Evolutionary conservation across 768 basidiomycete genomes (phyloP), one percentile per base, ranked within the genome.

Genomic region (Atractiella rhizophila): DNA sequence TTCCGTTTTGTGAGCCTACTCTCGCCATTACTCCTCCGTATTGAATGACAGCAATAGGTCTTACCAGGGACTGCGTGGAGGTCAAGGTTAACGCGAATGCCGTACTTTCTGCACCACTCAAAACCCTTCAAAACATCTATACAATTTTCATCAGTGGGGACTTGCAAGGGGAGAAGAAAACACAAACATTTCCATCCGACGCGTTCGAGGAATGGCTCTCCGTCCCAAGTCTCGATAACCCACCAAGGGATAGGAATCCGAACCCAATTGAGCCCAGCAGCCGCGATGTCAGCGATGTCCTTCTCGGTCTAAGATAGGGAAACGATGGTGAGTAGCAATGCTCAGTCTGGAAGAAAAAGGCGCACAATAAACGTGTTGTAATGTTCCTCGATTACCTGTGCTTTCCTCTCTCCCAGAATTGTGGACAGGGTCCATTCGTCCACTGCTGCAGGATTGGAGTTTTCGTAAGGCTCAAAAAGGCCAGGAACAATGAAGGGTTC

Each of bases 41-140:
- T n/a, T n/a, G n/a, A n/a, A n/a, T 42, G 33, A 42, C 42, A 44
- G 68, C 74, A 75, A 54, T 77, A 77, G 51, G 79, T 77, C 34
- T 69, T 70, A 30, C 82, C 81, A 24, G 81, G 80, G 20, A 73
- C 63, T 4, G 76, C 66, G 56, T 80, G 77, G 10, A 85, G 59
- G 58, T 98, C 88, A 26, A 96, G 67, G 55, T 86, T 81, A 53
- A 98, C 81, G 37, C 88, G 73, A 37, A 96, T 50, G 8, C 88
- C 88, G 56, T 98, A 98, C 61, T 98, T 98, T 43, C 88, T 70
- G 7, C 81, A 81, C 88, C 88, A 98, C 45, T 71, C 63, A 46
- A 96, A 69, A n/a, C n/a, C n/a, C n/a, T n/a, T n/a, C n/a, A n/a
- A n/a, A 25, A 40, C 28, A 59, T 88, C 85, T 37, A 91, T 63